phyloP scores from a whole-genome alignment of 2,329 filamentous ascomycete species.

The Cercospora brassicicola region DNA sequence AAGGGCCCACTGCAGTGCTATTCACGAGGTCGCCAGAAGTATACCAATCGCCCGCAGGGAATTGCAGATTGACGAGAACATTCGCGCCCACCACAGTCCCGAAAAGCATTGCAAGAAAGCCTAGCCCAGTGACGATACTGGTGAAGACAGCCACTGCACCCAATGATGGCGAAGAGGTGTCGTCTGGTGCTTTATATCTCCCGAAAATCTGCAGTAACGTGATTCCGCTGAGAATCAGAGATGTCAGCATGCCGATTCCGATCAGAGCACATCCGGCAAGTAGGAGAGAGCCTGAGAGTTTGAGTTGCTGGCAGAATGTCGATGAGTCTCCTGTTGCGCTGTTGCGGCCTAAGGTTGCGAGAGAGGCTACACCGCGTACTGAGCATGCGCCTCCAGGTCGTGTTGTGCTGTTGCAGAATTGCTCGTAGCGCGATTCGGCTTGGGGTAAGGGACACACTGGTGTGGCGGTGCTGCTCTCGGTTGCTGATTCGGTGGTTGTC shows the following conservation, averaged over 20 bases:
- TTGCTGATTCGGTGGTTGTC: background rate
- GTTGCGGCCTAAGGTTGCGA: background rate
- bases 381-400: background rate
- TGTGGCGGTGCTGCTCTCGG: background rate
- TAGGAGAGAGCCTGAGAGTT: background rate
- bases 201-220: background rate
- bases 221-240: background rate
- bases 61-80: background rate
- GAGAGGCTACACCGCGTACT: background rate
- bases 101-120: background rate
- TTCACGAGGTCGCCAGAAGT: background rate
- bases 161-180: background rate
- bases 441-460: background rate
- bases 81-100: background rate
- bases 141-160: background rate
- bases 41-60: background rate
- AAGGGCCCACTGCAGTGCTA: background rate
- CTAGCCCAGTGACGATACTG: background rate
- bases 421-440: background rate
- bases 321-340: background rate
- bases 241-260: background rate
- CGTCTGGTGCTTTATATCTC: background rate
- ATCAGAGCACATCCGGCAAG: slow-evolving; percentile 1
- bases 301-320: slow-evolving; percentile 7
- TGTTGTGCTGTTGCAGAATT: background rate